Evolutionary conservation across 1,284 basidiomycete species (phyloP).

Genomic region (Dichomitus squalens): DNA sequence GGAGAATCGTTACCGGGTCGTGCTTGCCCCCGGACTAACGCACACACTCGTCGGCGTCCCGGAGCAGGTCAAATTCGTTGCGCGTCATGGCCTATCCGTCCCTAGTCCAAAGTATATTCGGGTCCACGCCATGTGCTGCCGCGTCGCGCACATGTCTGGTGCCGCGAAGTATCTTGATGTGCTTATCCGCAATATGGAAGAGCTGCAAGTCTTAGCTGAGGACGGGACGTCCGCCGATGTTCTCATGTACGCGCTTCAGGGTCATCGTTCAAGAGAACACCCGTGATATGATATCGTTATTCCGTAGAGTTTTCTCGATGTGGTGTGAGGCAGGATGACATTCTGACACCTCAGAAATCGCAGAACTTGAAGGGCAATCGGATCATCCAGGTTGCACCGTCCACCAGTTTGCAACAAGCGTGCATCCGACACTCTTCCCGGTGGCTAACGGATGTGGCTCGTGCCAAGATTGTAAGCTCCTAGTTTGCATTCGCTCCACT

Average conservation of each 20-base stretch:
- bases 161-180: constrained; percentile 36
- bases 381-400: no score
- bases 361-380: no score
- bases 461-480: no score
- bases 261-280: no score
- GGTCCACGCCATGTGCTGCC: constrained; percentile 39
- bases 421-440: no score
- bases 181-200: constrained; percentile 3
- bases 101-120: constrained; percentile 23
- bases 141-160: constrained; percentile 40
- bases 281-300: no score
- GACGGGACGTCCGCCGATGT: background rate
- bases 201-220: background rate
- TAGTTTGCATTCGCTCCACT: no score
- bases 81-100: background rate
- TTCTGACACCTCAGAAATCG: no score
- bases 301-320: no score
- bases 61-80: background rate
- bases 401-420: no score
- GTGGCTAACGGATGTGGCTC: no score
- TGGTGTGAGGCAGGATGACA: no score
- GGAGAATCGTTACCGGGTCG: background rate
- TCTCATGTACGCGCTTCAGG: background rate
- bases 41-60: background rate
- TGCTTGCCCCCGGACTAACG: background rate